phyloP scores from a whole-genome alignment of 2,329 filamentous ascomycete genomes.

The Penicillium italicum region DNA sequence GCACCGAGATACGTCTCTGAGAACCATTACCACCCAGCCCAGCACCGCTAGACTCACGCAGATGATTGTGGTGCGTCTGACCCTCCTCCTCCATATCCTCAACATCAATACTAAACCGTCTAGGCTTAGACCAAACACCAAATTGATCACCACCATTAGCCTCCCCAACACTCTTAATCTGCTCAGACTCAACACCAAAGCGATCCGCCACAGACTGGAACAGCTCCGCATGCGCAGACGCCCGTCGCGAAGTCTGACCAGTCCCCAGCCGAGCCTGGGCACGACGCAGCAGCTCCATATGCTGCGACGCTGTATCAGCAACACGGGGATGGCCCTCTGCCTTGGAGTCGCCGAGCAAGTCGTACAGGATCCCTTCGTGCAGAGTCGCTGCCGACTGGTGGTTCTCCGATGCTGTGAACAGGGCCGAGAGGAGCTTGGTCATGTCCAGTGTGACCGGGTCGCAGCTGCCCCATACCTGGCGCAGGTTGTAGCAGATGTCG shows the following conservation, averaged over 20 bases:
- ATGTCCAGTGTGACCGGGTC: conserved; percentile 50
- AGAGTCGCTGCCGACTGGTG: conserved; percentile 30
- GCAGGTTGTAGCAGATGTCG: conserved; percentile 55
- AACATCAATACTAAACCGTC: conserved; percentile 34
- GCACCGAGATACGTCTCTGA: conserved; percentile 24
- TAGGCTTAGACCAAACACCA: conserved; percentile 33
- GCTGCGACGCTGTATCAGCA: conserved; percentile 27
- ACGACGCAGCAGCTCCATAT: conserved; percentile 31
- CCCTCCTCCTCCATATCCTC: conserved; percentile 28
- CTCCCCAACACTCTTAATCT: conserved; percentile 21
- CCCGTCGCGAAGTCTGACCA: conserved; percentile 11
- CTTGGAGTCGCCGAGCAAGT: conserved; percentile 28
- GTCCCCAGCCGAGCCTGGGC: conserved; percentile 25
- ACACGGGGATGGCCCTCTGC: conserved; percentile 19
- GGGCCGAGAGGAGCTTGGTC: conserved; percentile 48
- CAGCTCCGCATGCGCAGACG: conserved; percentile 25
- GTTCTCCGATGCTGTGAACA: conserved; percentile 45
- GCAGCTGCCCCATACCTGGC: conserved; percentile 50
- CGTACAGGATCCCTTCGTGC: conserved; percentile 31
- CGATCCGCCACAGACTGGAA: conserved; percentile 28
- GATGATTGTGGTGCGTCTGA: conserved; percentile 29
- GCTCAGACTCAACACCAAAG: conserved; percentile 25
- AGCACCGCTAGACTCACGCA: conserved; percentile 30
- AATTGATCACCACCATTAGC: conserved; percentile 23
- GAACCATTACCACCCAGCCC: conserved; percentile 27